Evolutionary conservation across 331 rosid species (phyloP), one percentile per base, ranked within the genome.

Genomic region (Malus hybrid): DNA sequence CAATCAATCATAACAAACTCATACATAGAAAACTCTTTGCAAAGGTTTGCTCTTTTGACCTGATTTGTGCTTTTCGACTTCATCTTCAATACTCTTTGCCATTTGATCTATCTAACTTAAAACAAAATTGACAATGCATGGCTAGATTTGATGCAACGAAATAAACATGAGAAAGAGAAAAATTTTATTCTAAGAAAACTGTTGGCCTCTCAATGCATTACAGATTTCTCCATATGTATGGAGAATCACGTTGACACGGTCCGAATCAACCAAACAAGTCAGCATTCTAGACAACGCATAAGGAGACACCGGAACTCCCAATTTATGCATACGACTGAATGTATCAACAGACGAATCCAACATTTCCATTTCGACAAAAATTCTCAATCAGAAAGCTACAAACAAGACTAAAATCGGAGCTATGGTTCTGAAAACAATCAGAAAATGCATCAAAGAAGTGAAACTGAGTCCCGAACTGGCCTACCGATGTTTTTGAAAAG

Each of bases 341-440:
- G 69, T 27, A 22, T 81, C 70, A 13, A 81, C 29, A 42, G 81
- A 72, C 48, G 69, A 77, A 71, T 67, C 81, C 18, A 81, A 1
- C 78, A 57, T 66, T 66, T 27, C 78, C 76, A 67, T 76, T 71
- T 50, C 22, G 77, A 73, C 75, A 76, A 46, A 56, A 60, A 33
- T n/a, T 72, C 10, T 77, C 81, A 16, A 81, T 46, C 16, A 77
- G 72, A 65, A 81, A 77, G 31, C 76, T 56, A 67, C 19, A 73
- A 12, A 81, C 48, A 7, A 52, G 50, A 72, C 81, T 59, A 24
- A 10, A 48, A n/a, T 68, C 48, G 2, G 44, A 60, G 8, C 67
- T 63, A 3, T 34, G 29, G 42, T 13, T 50, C 65, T 5, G 24
- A 80, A 57, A 19, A 33, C 50, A 48, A 50, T 60, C 77, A 24